These are phyloP conservation scores for Sordariomycetes sp. DNA, from an alignment of 2,329 filamentous ascomycete genomes.

Conservation along the genomic window DNA sequence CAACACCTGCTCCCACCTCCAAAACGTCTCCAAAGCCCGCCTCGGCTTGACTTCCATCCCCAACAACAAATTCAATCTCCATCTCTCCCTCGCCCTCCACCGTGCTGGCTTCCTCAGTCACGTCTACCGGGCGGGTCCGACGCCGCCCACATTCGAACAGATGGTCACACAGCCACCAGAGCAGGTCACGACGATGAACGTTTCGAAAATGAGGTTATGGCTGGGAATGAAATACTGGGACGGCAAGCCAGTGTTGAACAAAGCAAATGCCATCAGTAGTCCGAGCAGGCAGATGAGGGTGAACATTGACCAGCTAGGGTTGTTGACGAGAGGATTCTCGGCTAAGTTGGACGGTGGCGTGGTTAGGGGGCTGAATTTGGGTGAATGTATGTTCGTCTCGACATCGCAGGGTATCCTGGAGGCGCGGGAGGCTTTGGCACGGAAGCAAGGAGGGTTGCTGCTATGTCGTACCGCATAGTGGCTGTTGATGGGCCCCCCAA, in stretches of 20 bases:
- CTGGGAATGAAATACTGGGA: conserved; percentile 86
- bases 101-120: conserved; percentile 73
- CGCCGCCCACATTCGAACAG: conserved; percentile 37
- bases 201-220: conserved; percentile 71
- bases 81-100: conserved; percentile 67
- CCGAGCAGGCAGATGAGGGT: conserved; percentile 65
- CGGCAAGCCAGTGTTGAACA: conserved; percentile 66
- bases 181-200: conserved; percentile 58
- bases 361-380: conserved; percentile 66
- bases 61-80: conserved; percentile 72
- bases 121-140: conserved; percentile 61
- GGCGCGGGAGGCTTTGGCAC: conserved; percentile 70
- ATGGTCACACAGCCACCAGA: conserved; percentile 39
- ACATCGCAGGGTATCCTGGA: conserved; percentile 76
- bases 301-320: conserved; percentile 49
- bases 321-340: conserved; percentile 59
- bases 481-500: background rate
- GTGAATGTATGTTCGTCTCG: conserved; percentile 73
- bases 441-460: conserved; percentile 70
- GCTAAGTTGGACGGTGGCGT: conserved; percentile 50
- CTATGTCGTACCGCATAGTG: conserved; percentile 60
- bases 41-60: conserved; percentile 78
- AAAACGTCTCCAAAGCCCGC: conserved; percentile 78
- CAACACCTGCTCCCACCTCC: conserved; percentile 81
- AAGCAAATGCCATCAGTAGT: conserved; percentile 60